Evolutionary conservation across 1,284 basidiomycete genomes (phyloP).

Genomic region (Trametes hirsuta): DNA sequence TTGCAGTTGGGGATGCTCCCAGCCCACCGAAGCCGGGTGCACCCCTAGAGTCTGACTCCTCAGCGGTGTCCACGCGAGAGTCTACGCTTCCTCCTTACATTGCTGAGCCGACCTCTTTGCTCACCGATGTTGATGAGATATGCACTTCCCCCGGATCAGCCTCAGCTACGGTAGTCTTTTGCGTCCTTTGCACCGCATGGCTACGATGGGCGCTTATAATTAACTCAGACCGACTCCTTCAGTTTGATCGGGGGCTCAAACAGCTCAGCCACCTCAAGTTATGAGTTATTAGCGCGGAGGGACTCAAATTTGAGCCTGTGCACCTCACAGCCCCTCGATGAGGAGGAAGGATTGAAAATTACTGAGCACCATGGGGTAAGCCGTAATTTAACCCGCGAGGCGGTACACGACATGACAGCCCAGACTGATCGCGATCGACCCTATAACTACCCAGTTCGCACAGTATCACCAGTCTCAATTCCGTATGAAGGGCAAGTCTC

Average conservation of each 20-base stretch:
- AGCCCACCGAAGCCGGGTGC: neutral
- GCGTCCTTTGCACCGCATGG: neutral
- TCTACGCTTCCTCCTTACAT: constrained; percentile 11
- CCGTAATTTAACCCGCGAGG: neutral
- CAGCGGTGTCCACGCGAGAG: neutral
- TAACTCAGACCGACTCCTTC: neutral
- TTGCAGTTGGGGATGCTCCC: constrained; percentile 36
- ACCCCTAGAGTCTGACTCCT: neutral
- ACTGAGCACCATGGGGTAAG: constrained; percentile 41
- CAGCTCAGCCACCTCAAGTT: constrained; percentile 14
- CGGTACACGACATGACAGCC: too few species aligned
- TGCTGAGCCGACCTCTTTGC: neutral
- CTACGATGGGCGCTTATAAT: neutral
- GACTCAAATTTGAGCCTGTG: neutral
- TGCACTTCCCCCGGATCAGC: constrained; percentile 7
- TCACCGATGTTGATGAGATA: constrained; percentile 22
- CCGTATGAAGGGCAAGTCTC: constrained; percentile 39
- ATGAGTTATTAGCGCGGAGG: neutral
- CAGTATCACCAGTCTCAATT: constrained; percentile 55
- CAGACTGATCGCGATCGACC: neutral
- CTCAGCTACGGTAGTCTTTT: constrained; percentile 3
- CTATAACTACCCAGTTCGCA: constrained; percentile 40
- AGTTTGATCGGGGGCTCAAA: constrained; percentile 12
- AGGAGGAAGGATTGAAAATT: constrained; percentile 10
- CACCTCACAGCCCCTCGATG: neutral